Evolutionary conservation across 139 green algal species (phyloP), one percentile per base, ranked within the genome.

Genomic region (Cymbomonas tetramitiformis): DNA sequence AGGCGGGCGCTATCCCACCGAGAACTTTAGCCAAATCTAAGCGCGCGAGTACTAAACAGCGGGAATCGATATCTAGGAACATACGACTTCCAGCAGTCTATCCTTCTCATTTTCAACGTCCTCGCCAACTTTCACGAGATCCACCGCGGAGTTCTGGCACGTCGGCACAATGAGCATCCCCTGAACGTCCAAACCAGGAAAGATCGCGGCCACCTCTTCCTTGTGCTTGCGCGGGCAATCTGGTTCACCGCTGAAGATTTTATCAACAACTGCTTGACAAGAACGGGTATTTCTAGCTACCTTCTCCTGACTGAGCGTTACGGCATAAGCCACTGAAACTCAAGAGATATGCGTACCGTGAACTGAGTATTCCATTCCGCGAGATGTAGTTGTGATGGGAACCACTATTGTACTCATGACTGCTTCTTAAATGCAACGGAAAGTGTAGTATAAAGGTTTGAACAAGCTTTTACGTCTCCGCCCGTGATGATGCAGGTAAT

Each of bases 41-140:
- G n/a, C n/a, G n/a, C n/a, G n/a, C n/a, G n/a, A n/a, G n/a, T n/a
- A n/a, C n/a, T n/a, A n/a, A n/a, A n/a, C n/a, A n/a, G n/a, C n/a
- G n/a, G n/a, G n/a, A n/a, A n/a, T n/a, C n/a, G n/a, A n/a, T n/a
- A n/a, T n/a, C n/a, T n/a, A n/a, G n/a, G n/a, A n/a, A n/a, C n/a
- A n/a, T n/a, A n/a, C n/a, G n/a, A n/a, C n/a, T n/a, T 93, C 83
- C 4, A 94, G 60, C 10, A 91, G 65, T 2, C 71, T 36, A 53
- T 94, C 86, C 61, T 94, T 94, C 63, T 95, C 87, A 0, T 64
- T 15, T 33, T 94, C 86, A 23, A 90, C 67, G 2, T 70, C 48
- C 25, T 91, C 76, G 2, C 86, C 87, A 2, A 71, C 80, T 19
- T 71, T 68, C 7, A 93, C 82, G 2, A 95, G 70, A 60, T 95